phyloP scores from a whole-genome alignment of 1,284 basidiomycete species.

The Albatrellus sp. region DNA sequence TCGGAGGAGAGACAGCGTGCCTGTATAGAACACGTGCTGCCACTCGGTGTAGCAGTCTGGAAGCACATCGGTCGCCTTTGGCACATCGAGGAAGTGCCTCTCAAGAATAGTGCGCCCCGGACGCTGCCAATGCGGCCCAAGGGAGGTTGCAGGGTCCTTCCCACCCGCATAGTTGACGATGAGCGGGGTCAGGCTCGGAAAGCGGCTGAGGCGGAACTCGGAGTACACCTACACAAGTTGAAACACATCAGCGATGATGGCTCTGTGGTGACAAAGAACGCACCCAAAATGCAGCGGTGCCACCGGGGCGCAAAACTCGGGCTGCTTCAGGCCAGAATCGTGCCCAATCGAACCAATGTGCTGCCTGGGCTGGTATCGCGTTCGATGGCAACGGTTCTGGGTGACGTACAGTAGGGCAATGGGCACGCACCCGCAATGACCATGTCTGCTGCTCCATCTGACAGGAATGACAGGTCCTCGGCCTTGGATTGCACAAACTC shows the following conservation, averaged over 20 bases:
- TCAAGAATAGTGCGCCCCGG: slow-evolving; percentile 73
- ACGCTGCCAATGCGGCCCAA: slow-evolving; percentile 72
- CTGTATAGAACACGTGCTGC: slow-evolving; percentile 43
- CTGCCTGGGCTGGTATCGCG: slow-evolving; percentile 54
- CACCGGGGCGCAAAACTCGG: slow-evolving; percentile 52
- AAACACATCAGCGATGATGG: too few relatives aligned
- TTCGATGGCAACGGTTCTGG: background rate
- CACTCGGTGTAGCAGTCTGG: slow-evolving; percentile 26
- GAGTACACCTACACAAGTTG: slow-evolving; percentile 50
- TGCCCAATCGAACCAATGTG: slow-evolving; percentile 79
- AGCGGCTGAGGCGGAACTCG: slow-evolving; percentile 57
- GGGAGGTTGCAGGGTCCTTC: slow-evolving; percentile 32
- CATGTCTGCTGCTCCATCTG: slow-evolving; percentile 56
- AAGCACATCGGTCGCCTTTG: slow-evolving; percentile 34
- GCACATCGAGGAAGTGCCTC: slow-evolving; percentile 56
- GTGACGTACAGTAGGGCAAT: background rate
- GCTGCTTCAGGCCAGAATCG: slow-evolving; percentile 61
- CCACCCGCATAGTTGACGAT: slow-evolving; percentile 55
- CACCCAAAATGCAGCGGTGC: slow-evolving; percentile 72
- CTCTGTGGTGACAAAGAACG: slow-evolving; percentile 13
- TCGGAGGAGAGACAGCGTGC: slow-evolving; percentile 15
- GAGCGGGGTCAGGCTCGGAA: slow-evolving; percentile 43
- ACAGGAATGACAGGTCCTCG: slow-evolving; percentile 43
- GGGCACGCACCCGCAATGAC: slow-evolving; percentile 49
- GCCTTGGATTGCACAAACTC: slow-evolving; percentile 39